phyloP scores from a whole-genome alignment of 2,329 filamentous ascomycete species.

The Fusarium falciforme region DNA sequence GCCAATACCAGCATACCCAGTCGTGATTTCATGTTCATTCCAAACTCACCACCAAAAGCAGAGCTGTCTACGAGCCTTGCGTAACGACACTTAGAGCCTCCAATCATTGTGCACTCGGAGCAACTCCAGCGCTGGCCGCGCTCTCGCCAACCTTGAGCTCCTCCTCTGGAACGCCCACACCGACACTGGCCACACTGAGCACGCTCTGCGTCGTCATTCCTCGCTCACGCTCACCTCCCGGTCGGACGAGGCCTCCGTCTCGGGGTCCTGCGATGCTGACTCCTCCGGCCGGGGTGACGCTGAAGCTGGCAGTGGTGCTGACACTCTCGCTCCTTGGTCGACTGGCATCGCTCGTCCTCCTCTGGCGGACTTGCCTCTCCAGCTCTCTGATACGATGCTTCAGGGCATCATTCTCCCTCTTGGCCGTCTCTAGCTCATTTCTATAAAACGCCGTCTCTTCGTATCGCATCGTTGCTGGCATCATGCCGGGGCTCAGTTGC shows the following conservation, averaged over 20 bases:
- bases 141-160: slow-evolving; percentile 72
- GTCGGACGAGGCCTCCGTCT: slow-evolving; percentile 46
- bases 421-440: slow-evolving; percentile 69
- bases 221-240: slow-evolving; percentile 53
- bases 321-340: slow-evolving; percentile 63
- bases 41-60: neutral
- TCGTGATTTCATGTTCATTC: slow-evolving; percentile 34
- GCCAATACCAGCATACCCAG: slow-evolving; percentile 28
- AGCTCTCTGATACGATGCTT: slow-evolving; percentile 72
- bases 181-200: slow-evolving; percentile 60
- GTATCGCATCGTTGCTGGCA: slow-evolving; percentile 69
- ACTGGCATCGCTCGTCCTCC: slow-evolving; percentile 60
- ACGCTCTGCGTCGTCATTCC: slow-evolving; percentile 56
- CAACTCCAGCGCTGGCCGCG: slow-evolving; percentile 60
- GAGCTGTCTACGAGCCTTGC: neutral
- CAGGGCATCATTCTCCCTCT: slow-evolving; percentile 72
- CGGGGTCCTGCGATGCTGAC: slow-evolving; percentile 60
- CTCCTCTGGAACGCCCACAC: slow-evolving; percentile 68
- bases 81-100: neutral
- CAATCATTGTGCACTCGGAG: slow-evolving; percentile 21
- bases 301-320: slow-evolving; percentile 64
- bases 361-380: slow-evolving; percentile 65
- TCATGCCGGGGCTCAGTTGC: slow-evolving; percentile 63
- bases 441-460: slow-evolving; percentile 72
- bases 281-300: slow-evolving; percentile 50